Evolutionary conservation across 148 eudicot genomes (phyloP), one percentile per base, ranked within the genome.

Genomic region (Spergularia bocconei): DNA sequence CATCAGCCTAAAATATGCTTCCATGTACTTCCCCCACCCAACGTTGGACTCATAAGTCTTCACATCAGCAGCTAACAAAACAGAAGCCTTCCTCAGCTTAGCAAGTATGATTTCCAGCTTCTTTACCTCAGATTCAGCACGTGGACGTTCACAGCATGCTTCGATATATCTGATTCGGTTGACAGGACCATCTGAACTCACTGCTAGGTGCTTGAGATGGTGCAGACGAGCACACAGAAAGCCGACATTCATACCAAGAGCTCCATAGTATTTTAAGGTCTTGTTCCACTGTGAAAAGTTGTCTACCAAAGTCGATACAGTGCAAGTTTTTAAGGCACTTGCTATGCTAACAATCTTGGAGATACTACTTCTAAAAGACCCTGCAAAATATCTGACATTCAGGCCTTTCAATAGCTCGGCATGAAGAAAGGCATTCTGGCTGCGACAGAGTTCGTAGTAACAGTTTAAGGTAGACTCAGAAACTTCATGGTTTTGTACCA

Each of bases 211-310:
- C 8, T 50, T 62, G 12, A 91, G 78, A 60, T 56, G 55, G 4
- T 51, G 65, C 6, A 87, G 52, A 9, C 90, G 88, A 25, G 79
- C 80, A 11, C 70, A 70, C 48, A 91, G 60, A 70, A 87, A 87
- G 3, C 85, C 81, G 56, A 87, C 90, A 52, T 87, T 78, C 88
- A 89, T 83, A 13, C 93, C 96, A 73, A 89, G 47, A 58, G 81
- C 75, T 59, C 83, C 84, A 55, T 85, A 82, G 5, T 84, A 67
- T 71, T 79, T 86, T 67, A 91, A 69, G 38, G 82, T 79, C 69
- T 79, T 86, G 4, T 86, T 85, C 92, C 89, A 87, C 8, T 33
- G 53, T 36, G 70, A 80, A 67, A 80, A 83, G 10, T 85, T 86
- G 17, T 79, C 79, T 48, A 76, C 69, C 33, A 82, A 82, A 52